These are phyloP conservation scores for Sporisorium graminicola DNA, from an alignment of 1,284 basidiomycete genomes.

Conservation along the genomic window DNA sequence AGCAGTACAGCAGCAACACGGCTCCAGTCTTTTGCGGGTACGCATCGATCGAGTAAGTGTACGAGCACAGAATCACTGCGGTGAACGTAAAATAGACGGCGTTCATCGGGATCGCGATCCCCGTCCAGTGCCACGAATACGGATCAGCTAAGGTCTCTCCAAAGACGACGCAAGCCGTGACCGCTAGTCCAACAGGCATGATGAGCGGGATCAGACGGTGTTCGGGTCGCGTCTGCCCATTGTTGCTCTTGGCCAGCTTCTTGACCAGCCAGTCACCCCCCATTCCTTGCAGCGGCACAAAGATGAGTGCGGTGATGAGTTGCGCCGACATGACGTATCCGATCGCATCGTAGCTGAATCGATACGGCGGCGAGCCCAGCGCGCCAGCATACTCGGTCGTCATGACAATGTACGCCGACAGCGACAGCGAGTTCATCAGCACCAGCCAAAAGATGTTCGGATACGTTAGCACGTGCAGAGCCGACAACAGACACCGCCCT, in stretches of 20 bases:
- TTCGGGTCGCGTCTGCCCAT: conserved; percentile 6
- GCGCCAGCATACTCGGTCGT: conserved; percentile 8
- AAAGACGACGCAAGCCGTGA: conserved; percentile 6
- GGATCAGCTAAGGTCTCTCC: conserved; percentile 4
- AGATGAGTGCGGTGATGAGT: not conserved
- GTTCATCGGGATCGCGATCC: conserved; percentile 2
- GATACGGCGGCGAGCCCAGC: conserved; percentile 5
- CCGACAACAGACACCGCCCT: conserved; percentile 4
- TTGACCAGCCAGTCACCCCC: conserved; percentile 5
- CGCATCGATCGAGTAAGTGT: conserved; percentile 6
- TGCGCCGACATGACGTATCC: conserved; percentile 2
- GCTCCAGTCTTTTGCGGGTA: not conserved
- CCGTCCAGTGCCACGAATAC: conserved; percentile 1
- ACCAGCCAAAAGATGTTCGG: conserved; percentile 8
- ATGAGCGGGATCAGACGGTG: conserved; percentile 7
- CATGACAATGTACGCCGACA: conserved; percentile 7
- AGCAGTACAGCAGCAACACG: conserved; percentile 9
- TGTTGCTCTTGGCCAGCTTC: conserved; percentile 4
- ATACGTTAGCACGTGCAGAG: not conserved
- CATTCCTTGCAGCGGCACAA: conserved; percentile 3
- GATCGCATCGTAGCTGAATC: conserved; percentile 4
- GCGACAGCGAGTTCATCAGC: conserved; percentile 14
- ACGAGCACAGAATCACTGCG: conserved; percentile 1
- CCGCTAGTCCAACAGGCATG: conserved; percentile 1
- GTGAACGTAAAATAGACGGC: conserved; percentile 6